phyloP scores from a whole-genome alignment of 805 yeast genomes.

The Candida mattraensis region DNA sequence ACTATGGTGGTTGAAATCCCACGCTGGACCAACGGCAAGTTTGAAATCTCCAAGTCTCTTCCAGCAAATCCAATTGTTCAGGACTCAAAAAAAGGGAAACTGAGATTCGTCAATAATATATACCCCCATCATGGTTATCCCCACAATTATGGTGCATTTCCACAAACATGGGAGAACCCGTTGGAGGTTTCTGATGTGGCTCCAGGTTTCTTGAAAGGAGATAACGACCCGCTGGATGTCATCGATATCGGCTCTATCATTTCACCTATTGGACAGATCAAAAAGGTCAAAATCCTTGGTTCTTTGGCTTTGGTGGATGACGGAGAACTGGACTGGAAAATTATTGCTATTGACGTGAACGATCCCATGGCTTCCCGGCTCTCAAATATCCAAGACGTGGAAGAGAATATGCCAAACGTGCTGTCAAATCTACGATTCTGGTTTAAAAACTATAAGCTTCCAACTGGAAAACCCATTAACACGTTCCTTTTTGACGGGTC shows the following conservation, averaged over 20 bases:
- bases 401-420: slow-evolving; percentile 66
- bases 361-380: slow-evolving; percentile 66
- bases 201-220: slow-evolving; percentile 60
- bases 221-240: slow-evolving; percentile 93
- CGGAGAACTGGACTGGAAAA: slow-evolving; percentile 97
- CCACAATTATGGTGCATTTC: slow-evolving; percentile 85
- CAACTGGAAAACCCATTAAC: slow-evolving; percentile 77
- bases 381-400: slow-evolving; percentile 67
- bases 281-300: slow-evolving; percentile 69
- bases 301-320: slow-evolving; percentile 81
- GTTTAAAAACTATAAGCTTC: slow-evolving; percentile 83
- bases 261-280: slow-evolving; percentile 49
- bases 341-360: slow-evolving; percentile 64
- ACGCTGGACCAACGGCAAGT: slow-evolving; percentile 80
- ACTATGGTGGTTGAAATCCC: slow-evolving; percentile 77
- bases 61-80: slow-evolving; percentile 77
- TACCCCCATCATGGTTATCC: slow-evolving; percentile 85
- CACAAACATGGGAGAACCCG: slow-evolving; percentile 99
- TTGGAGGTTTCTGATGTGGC: slow-evolving; percentile 43
- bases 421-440: slow-evolving; percentile 68
- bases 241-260: slow-evolving; percentile 76
- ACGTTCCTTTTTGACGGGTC: slow-evolving; percentile 73
- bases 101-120: slow-evolving; percentile 73
- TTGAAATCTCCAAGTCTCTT: slow-evolving; percentile 63
- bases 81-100: slow-evolving; percentile 66